Conservation (phyloP, 495 filamentous ascomycete species). For the Hypoxylon crocopeplum region DNA sequence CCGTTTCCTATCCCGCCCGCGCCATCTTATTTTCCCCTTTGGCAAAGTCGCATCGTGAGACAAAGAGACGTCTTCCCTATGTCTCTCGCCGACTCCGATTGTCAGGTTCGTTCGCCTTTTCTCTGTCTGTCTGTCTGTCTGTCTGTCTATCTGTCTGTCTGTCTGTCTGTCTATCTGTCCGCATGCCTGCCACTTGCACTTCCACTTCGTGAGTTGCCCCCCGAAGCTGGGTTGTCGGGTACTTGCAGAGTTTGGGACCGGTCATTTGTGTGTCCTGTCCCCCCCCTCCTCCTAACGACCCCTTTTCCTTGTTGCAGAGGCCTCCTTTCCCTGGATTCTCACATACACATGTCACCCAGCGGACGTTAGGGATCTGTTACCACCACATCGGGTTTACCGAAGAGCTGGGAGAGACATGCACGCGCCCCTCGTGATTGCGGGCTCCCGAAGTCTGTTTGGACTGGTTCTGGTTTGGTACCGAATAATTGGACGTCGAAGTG, state of each 20-base stretch:
- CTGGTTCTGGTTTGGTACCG: not conserved
- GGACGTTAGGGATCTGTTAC: too few species aligned
- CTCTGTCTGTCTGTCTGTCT: too few species aligned
- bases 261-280: not conserved
- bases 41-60: conserved; percentile 26
- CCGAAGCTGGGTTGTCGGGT: conserved; percentile 7
- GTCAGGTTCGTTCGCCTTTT: conserved; percentile 1
- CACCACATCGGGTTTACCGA: conserved; percentile 20
- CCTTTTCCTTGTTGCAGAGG: not conserved
- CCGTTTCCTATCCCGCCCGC: conserved; percentile 26
- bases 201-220: not conserved
- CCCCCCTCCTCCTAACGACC: not conserved
- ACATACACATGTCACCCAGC: too few species aligned
- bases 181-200: not conserved
- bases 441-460: too few species aligned
- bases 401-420: conserved; percentile 10
- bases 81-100: conserved; percentile 33
- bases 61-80: conserved; percentile 12
- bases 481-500: not conserved
- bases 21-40: not conserved
- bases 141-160: too few species aligned
- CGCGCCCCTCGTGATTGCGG: too few species aligned
- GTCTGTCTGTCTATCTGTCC: not conserved
- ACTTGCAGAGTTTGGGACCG: conserved; percentile 7
- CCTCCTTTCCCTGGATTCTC: not conserved